These are phyloP conservation scores for Plasmodium gallinaceum DNA, from an alignment of 169 alveolate species.

Conservation along the genomic window DNA sequence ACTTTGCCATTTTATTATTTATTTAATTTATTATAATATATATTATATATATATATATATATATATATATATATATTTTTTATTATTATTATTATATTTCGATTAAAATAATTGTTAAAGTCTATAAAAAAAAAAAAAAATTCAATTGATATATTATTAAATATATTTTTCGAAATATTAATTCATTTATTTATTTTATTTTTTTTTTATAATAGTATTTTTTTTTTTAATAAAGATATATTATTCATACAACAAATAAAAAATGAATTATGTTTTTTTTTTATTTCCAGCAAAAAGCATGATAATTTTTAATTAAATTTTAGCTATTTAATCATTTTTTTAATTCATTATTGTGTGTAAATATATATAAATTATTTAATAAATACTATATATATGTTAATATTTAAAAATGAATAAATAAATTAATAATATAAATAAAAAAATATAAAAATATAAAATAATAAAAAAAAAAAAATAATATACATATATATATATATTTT, in stretches of 20 bases:
- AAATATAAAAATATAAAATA: too few species aligned
- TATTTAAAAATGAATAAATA: too few species aligned
- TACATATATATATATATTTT: too few species aligned
- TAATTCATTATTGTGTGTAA: slow-evolving; percentile 33
- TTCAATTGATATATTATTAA: neutral
- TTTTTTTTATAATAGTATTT: slow-evolving; percentile 8
- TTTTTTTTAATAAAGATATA: neutral
- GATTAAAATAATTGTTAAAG: slow-evolving; percentile 18
- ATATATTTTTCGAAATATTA: neutral
- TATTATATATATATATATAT: neutral
- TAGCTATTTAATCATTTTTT: slow-evolving; percentile 24
- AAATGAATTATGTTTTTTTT: too few species aligned
- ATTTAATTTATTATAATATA: neutral
- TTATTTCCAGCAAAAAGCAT: too few species aligned
- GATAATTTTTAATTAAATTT: neutral
- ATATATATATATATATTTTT: neutral
- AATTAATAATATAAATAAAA: too few species aligned
- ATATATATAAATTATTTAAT: slow-evolving; percentile 1
- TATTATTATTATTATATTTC: neutral
- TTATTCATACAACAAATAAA: too few species aligned
- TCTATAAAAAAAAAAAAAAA: slow-evolving; percentile 34
- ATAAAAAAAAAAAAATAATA: too few species aligned
- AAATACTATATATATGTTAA: neutral
- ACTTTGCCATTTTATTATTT: slow-evolving; percentile 48
- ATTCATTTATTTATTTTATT: neutral